phyloP scores from a whole-genome alignment of 345 rosid species.

The Brassica napus region DNA sequence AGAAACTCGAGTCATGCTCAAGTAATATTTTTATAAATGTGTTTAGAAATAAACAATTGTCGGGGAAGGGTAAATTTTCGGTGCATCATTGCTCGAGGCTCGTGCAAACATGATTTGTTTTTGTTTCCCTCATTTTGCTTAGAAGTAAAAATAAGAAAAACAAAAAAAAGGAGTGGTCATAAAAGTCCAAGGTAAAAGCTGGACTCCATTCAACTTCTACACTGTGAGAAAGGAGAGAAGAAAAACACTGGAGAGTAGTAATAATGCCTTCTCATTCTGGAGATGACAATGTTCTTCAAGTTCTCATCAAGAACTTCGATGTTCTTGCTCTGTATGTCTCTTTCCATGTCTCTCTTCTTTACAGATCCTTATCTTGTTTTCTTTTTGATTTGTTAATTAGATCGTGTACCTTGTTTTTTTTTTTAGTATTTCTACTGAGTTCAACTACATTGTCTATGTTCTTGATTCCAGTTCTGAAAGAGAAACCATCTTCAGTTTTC shows the following conservation, averaged over 20 bases:
- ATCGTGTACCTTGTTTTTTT: slow-evolving; percentile 15
- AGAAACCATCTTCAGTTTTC: slow-evolving; percentile 7
- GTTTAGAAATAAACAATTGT: background rate
- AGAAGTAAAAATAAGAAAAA: background rate
- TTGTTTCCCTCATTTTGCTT: background rate
- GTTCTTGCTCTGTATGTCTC: slow-evolving; percentile 75
- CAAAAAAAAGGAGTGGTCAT: slow-evolving; percentile 26
- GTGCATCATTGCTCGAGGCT: slow-evolving; percentile 43
- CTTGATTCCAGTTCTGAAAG: background rate
- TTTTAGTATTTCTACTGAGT: background rate
- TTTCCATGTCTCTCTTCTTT: background rate
- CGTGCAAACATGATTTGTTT: background rate
- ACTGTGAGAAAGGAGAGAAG: background rate
- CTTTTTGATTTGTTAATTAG: background rate
- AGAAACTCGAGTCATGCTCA: background rate
- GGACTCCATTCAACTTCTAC: slow-evolving; percentile 29
- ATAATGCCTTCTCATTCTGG: slow-evolving; percentile 58
- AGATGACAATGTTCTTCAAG: slow-evolving; percentile 66
- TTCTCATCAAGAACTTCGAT: slow-evolving; percentile 75
- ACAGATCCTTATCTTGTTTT: slow-evolving; percentile 24
- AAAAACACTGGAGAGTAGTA: slow-evolving; percentile 13
- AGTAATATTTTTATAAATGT: background rate
- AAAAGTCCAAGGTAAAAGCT: slow-evolving; percentile 39
- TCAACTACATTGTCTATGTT: slow-evolving; percentile 24
- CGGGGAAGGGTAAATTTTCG: slow-evolving; percentile 32